phyloP scores from a whole-genome alignment of 768 basidiomycete species.

The Pleurotus eryngii region DNA sequence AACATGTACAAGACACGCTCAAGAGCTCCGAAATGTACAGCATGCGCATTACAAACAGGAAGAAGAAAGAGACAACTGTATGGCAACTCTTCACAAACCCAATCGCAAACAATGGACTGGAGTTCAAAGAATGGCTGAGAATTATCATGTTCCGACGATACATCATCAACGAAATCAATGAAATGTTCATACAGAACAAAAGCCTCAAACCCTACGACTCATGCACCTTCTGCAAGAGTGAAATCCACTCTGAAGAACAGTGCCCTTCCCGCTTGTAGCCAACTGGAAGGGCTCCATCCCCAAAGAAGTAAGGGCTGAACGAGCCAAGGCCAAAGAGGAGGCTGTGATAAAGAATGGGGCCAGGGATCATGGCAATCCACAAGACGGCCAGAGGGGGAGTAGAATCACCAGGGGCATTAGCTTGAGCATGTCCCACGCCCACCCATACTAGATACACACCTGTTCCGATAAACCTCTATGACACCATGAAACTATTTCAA shows the following conservation, averaged over 20 bases:
- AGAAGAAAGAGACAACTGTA: not conserved
- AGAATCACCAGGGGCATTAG: not conserved
- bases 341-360: not conserved
- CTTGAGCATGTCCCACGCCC: not conserved
- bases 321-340: not conserved
- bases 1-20: not conserved
- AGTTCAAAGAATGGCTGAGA: not conserved
- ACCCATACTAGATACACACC: not conserved
- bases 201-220: not conserved
- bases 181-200: not conserved
- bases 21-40: not conserved
- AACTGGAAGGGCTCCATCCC: not conserved
- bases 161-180: not conserved
- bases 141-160: not conserved
- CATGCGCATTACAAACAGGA: not conserved
- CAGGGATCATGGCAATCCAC: not conserved
- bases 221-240: constrained; percentile 1
- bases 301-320: not conserved
- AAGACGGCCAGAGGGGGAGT: not conserved
- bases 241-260: not conserved
- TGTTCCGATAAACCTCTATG: not conserved
- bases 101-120: not conserved
- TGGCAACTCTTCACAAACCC: not conserved
- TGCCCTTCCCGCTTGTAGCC: not conserved
- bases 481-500: not conserved